Evolutionary conservation across 441 rosid genomes (phyloP).

Genomic region (Adansonia gregorii): DNA sequence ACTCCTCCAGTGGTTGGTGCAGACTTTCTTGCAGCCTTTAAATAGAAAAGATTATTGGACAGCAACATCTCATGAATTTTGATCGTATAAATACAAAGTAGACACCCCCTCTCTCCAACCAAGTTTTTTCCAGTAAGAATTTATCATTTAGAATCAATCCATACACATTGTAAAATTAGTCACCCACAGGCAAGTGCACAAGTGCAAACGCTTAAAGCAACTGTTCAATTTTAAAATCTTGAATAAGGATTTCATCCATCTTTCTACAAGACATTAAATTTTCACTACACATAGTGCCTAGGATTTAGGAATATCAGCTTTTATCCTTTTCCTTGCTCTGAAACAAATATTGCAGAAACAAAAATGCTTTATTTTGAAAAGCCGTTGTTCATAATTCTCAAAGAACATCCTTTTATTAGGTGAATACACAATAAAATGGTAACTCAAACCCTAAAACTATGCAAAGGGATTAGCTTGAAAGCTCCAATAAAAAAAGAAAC

Average conservation of each 20-base stretch:
- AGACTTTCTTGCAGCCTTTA: constrained; percentile 49
- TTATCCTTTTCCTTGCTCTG: not conserved
- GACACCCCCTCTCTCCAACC: not conserved
- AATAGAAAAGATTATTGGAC: not conserved
- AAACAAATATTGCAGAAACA: not conserved
- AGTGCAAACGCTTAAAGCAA: not conserved
- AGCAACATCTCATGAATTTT: not conserved
- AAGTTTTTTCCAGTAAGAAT: not conserved
- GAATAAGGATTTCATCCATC: not conserved
- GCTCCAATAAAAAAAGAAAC: not conserved
- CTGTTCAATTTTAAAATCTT: not conserved
- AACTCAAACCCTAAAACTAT: not conserved
- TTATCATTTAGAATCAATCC: not conserved
- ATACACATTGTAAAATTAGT: not conserved
- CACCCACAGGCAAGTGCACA: too few species aligned
- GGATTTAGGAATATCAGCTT: not conserved
- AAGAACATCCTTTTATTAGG: not conserved
- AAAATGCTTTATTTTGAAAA: not conserved
- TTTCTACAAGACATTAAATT: not conserved
- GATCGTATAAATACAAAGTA: not conserved
- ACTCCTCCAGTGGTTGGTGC: constrained; percentile 52
- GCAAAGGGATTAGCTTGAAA: not conserved
- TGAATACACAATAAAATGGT: not conserved
- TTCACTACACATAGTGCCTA: not conserved
- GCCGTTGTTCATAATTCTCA: not conserved